Evolutionary conservation across 306 rosid species (phyloP).

Genomic region (Rosa rugosa): DNA sequence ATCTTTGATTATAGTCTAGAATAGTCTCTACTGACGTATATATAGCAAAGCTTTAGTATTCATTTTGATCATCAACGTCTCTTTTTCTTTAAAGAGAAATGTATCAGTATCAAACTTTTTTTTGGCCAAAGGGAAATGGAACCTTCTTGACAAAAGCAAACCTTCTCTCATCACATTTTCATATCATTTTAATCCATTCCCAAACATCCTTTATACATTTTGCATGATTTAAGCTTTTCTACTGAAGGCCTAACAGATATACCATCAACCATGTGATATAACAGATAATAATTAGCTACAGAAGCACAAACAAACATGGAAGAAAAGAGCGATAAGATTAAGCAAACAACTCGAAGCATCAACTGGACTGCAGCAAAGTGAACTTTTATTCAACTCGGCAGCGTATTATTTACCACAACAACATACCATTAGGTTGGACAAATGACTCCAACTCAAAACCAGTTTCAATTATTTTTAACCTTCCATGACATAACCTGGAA

Average conservation of each 20-base stretch:
- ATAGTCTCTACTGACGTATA: no score
- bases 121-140: no score
- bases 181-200: no score
- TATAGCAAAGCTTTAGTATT: no score
- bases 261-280: no score
- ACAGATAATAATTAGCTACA: background rate
- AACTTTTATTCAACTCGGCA: slow-evolving; percentile 11
- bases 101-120: no score
- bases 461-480: slow-evolving; percentile 9
- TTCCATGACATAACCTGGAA: background rate
- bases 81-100: no score
- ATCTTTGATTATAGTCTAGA: no score
- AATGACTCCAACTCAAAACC: slow-evolving; percentile 2
- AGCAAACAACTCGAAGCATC: background rate
- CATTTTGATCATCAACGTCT: no score
- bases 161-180: no score
- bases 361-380: slow-evolving; percentile 9
- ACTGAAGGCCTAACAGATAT: background rate
- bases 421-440: background rate
- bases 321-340: background rate
- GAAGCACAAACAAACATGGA: background rate
- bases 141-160: no score
- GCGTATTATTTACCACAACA: background rate
- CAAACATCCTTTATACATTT: no score
- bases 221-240: background rate